Evolutionary conservation across 1,284 basidiomycete species (phyloP).

Genomic region (Fomes fomentarius): DNA sequence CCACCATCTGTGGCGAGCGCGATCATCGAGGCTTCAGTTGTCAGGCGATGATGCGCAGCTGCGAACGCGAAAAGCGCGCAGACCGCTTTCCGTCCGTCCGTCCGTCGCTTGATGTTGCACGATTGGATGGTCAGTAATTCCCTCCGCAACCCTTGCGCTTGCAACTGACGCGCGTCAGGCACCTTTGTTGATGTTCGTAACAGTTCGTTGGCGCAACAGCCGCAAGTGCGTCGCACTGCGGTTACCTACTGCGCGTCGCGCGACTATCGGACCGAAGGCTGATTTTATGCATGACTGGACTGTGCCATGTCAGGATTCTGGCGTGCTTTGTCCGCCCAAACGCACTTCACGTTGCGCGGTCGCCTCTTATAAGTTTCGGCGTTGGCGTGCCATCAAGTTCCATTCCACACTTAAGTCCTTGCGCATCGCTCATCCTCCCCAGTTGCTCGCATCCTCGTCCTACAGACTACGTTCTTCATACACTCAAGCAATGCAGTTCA

Average conservation of each 20-base stretch:
- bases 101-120: not conserved
- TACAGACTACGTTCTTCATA: too few species aligned
- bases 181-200: too few species aligned
- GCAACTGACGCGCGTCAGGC: too few species aligned
- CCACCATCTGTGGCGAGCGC: too few species aligned
- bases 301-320: conserved; percentile 6
- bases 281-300: not conserved
- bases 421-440: not conserved
- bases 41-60: too few species aligned
- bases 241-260: conserved; percentile 21
- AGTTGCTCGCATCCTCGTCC: too few species aligned
- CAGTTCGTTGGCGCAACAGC: conserved; percentile 12
- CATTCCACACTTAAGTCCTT: not conserved
- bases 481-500: conserved; percentile 21
- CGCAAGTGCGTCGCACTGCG: too few species aligned
- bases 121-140: too few species aligned
- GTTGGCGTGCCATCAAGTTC: too few species aligned
- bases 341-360: not conserved
- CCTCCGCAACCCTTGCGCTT: too few species aligned
- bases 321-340: not conserved
- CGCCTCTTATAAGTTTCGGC: conserved; percentile 10
- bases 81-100: not conserved
- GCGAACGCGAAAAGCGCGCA: not conserved
- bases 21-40: too few species aligned
- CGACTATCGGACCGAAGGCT: conserved; percentile 16